Base-by-base conservation (phyloP, 768 basidiomycete genomes). In the Suillus plorans region DNA sequence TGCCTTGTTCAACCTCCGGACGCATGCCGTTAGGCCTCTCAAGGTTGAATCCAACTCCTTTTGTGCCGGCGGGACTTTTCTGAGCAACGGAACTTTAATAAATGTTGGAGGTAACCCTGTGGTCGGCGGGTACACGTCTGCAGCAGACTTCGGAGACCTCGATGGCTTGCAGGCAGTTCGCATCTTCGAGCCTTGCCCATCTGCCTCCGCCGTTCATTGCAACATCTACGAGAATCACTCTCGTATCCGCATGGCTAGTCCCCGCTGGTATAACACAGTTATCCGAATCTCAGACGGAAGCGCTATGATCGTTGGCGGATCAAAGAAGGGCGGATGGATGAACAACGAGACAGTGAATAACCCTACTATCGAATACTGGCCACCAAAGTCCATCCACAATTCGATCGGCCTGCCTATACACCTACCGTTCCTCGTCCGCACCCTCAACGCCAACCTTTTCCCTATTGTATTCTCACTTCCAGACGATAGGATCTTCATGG, bases 101-200 rank as follows among this genome's bases (percentile, higher is more conserved):
- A 91, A 86, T 69, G 89, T 92, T 14, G 92, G 92, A 62, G 92
- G 92, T 3, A 93, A 94, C 71, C 89, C 91, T 20, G 89, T 92
- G 41, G 86, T 91, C 25, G 84, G 83, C 57, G 80, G 79, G 62
- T 79, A 81, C 34, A 91, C 91, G 5, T 80, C 85, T 63, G 75
- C 91, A 53, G 85, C 87, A 13, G 89, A 92, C 70, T 91, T 94
- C 72, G 90, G 90, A 36, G 90, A 93, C 67, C 72, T 85, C 13
- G 81, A 92, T 71, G 92, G 92, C 12, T 76, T 90, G 49, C 91
- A 92, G 73, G 85, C 87, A 7, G 77, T 94, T 60, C 89, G 92
- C 5, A 77, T 92, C 16, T 86, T 94, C 63, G 79, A 86, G 57
- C 90, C 91, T 13, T 92, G 90, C 68, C 75, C 84, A 47, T 80